Base-by-base conservation (phyloP, 306 rosid species). In the Notholithocarpus densiflorus region DNA sequence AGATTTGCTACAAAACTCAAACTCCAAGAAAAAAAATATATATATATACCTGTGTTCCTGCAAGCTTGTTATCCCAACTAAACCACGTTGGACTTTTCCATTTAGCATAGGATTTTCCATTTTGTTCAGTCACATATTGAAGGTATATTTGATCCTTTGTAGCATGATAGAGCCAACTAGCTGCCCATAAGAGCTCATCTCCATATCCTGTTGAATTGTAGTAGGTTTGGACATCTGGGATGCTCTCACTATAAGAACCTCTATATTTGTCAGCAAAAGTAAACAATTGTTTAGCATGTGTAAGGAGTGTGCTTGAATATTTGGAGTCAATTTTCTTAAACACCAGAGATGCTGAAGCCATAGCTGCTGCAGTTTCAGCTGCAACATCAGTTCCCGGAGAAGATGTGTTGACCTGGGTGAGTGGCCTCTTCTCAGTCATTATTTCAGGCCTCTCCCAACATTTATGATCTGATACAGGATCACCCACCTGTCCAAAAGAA, bases 261-360 rank as follows among this genome's bases (percentile, higher is more conserved):
- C 83, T 89, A 60, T 89, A 0, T 4, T 82, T 81, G 74, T 93
- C 89, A 0, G 98, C 99, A 89, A 96, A 96, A 74, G 80, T 82
- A 82, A 96, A 96, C 82, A 96, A 78, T 77, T 93, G 86, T 80
- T 90, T 86, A 26, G 99, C 94, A 82, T 96, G 99, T 87, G 73
- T 82, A 69, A 96, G 97, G 79, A 96, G 99, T 19, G 59, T 83
- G 82, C 74, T 77, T 61, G 99, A 91, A 86, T 96, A 91, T 69
- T 85, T 24, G 32, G 94, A 60, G 74, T 91, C 43, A 1, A 73
- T 68, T 75, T 85, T 82, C 89, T 89, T 91, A 72, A 87, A 96
- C 79, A 96, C 99, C 89, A 96, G 87, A 65, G 98, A 96, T n/a
- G 99, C 99, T 13, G 99, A 84, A 64, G 99, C 98, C 98, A 96